phyloP scores from a whole-genome alignment of 2,329 filamentous ascomycete genomes.

The Didymella glomerata region DNA sequence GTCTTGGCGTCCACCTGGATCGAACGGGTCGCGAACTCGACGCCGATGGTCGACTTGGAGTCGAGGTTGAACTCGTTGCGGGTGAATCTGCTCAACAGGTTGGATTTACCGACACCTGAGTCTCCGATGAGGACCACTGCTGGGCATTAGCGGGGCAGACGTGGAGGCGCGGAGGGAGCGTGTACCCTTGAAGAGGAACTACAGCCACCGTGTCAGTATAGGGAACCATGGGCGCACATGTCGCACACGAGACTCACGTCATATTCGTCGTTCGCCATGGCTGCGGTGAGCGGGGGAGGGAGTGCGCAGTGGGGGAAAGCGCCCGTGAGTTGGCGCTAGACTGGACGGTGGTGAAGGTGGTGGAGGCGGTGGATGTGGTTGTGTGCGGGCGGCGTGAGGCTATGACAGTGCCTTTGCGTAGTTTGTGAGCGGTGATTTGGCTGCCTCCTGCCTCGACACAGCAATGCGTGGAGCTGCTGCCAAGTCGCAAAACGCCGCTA shows the following conservation, averaged over 20 bases:
- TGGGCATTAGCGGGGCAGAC: slow-evolving; percentile 41
- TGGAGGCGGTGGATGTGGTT: not conserved
- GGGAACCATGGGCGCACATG: slow-evolving; percentile 27
- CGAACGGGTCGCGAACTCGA: slow-evolving; percentile 97
- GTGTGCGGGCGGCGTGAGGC: slow-evolving; percentile 8
- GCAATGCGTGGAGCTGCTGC: slow-evolving; percentile 26
- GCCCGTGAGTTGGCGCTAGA: slow-evolving; percentile 18
- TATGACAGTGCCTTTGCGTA: slow-evolving; percentile 12
- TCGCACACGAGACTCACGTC: slow-evolving; percentile 73
- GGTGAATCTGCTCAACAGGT: slow-evolving; percentile 98
- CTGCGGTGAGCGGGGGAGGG: slow-evolving; percentile 43
- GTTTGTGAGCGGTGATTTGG: slow-evolving; percentile 29
- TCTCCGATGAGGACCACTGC: slow-evolving; percentile 98
- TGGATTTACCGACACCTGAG: slow-evolving; percentile 99
- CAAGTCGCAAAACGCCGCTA: slow-evolving; percentile 12
- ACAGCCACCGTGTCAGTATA: slow-evolving; percentile 41
- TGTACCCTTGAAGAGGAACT: slow-evolving; percentile 99
- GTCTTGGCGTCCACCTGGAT: slow-evolving; percentile 99
- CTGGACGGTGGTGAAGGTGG: not conserved
- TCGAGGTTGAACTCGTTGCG: slow-evolving; percentile 99
- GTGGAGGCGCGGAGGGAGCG: slow-evolving; percentile 22
- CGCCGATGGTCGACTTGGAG: slow-evolving; percentile 99
- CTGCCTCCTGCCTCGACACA: slow-evolving; percentile 39
- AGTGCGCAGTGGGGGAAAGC: slow-evolving; percentile 22
- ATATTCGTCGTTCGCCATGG: slow-evolving; percentile 99